Evolutionary conservation across 352 stramenopile species (phyloP).

Genomic region (Phytopythium mirpurense): DNA sequence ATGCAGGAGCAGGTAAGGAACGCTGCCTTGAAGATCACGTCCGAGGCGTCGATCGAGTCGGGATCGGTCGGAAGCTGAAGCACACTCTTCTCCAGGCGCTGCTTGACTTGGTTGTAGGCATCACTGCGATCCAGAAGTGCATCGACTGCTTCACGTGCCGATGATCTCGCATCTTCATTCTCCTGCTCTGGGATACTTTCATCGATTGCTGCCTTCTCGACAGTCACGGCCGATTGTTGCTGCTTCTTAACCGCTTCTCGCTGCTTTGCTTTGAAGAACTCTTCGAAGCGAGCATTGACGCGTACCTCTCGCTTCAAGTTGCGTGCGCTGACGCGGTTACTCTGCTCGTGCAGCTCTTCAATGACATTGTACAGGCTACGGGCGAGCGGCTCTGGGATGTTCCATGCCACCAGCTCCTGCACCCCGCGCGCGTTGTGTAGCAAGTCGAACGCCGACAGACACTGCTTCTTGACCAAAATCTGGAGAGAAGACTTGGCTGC

Average conservation of each 20-base stretch:
- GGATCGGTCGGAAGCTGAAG: conserved; percentile 33
- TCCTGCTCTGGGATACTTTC: background rate
- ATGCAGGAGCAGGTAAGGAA: conserved; percentile 26
- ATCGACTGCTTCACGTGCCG: background rate
- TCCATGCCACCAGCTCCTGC: conserved; percentile 48
- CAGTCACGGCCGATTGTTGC: background rate
- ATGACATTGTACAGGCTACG: conserved; percentile 51
- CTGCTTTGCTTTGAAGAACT: conserved; percentile 10
- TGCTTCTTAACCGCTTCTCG: background rate
- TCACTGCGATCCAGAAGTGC: background rate
- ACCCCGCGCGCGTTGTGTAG: conserved; percentile 45
- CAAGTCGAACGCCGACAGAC: conserved; percentile 49
- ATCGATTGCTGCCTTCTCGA: background rate
- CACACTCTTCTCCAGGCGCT: conserved; percentile 34
- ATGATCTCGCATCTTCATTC: background rate
- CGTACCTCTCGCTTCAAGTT: conserved; percentile 38
- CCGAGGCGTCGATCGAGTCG: conserved; percentile 10
- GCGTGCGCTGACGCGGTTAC: conserved; percentile 26
- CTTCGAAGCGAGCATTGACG: conserved; percentile 36
- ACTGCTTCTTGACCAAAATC: conserved; percentile 35
- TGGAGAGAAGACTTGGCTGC: conserved; percentile 28
- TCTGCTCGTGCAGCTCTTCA: conserved; percentile 38
- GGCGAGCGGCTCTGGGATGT: conserved; percentile 37
- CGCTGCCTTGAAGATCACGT: conserved; percentile 52
- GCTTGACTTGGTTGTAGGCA: conserved; percentile 13